Percentiles rank a stretch among this genome's conserved stretches.
These are phyloP conservation scores for Talaromyces liani DNA, from an alignment of 495 filamentous ascomycete genomes.

Conservation along the genomic window DNA sequence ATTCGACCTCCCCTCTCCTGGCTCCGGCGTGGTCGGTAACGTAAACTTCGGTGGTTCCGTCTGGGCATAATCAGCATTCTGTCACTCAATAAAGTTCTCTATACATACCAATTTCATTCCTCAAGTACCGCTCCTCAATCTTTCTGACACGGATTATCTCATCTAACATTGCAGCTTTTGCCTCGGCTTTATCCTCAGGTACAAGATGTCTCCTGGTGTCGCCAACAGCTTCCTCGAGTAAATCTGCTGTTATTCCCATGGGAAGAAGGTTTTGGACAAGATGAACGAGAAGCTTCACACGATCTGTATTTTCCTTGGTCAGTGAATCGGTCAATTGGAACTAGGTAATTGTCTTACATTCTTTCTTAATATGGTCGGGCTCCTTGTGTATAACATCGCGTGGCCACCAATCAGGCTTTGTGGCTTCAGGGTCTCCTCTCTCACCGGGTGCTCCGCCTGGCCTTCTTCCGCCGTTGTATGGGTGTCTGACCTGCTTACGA, in stretches of 20 bases:
- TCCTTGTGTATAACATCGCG: constrained; percentile 60
- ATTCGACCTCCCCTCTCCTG: neutral
- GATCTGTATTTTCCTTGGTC: constrained; percentile 19
- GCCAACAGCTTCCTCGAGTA: constrained; percentile 33
- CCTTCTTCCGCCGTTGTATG: constrained; percentile 60
- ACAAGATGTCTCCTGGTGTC: constrained; percentile 33
- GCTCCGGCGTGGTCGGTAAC: constrained; percentile 13
- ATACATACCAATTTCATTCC: constrained; percentile 43
- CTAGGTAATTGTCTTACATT: constrained; percentile 45
- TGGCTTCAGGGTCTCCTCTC: constrained; percentile 43
- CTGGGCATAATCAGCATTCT: constrained; percentile 15
- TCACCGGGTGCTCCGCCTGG: constrained; percentile 29
- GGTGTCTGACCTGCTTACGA: constrained; percentile 76
- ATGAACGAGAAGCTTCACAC: constrained; percentile 35
- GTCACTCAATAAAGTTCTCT: neutral
- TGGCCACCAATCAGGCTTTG: constrained; percentile 80
- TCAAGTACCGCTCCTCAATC: constrained; percentile 44
- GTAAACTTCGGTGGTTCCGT: constrained; percentile 30
- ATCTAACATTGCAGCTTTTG: constrained; percentile 30
- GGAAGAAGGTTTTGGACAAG: constrained; percentile 36
- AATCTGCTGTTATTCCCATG: constrained; percentile 30
- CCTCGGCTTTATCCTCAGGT: constrained; percentile 23
- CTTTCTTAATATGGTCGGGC: constrained; percentile 76
- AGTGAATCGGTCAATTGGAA: neutral
- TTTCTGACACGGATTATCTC: constrained; percentile 48